Conservation (phyloP, 2,329 filamentous ascomycete genomes). For the Claviceps arundinis region DNA sequence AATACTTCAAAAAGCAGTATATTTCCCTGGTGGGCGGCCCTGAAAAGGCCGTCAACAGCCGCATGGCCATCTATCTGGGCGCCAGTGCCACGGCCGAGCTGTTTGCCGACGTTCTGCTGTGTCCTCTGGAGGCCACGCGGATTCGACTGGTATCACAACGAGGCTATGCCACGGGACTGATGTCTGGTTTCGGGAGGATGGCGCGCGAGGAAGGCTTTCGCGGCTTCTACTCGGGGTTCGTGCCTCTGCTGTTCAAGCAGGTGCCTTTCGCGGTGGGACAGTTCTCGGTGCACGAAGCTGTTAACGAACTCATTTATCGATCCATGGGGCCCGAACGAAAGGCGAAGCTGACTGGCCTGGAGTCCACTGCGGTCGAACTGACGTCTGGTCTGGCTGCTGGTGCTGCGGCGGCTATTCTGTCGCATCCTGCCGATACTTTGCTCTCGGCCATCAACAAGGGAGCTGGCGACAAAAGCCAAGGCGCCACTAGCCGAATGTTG, state of each 20-base stretch:
- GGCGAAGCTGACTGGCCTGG: conserved; percentile 51
- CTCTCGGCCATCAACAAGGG: conserved; percentile 44
- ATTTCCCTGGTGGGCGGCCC: conserved; percentile 53
- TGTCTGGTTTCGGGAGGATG: conserved; percentile 63
- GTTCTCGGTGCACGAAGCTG: conserved; percentile 88
- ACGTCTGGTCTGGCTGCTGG: conserved; percentile 76
- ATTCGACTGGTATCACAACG: conserved; percentile 71
- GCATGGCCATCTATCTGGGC: conserved; percentile 55
- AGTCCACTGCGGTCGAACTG: conserved; percentile 73
- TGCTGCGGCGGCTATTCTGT: conserved; percentile 78
- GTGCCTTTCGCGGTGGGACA: conserved; percentile 90
- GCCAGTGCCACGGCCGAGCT: conserved; percentile 57
- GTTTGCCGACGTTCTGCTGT: conserved; percentile 69
- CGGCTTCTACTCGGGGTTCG: conserved; percentile 86
- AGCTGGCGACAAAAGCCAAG: conserved; percentile 33
- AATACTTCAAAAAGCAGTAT: conserved; percentile 85
- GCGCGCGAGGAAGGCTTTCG: conserved; percentile 60
- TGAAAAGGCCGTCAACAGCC: conserved; percentile 28
- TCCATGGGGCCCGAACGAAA: conserved; percentile 53
- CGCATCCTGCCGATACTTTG: conserved; percentile 68
- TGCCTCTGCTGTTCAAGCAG: conserved; percentile 76
- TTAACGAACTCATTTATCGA: conserved; percentile 62
- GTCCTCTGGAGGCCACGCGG: conserved; percentile 75
- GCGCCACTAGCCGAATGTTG: conserved; percentile 37
- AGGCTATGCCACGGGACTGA: conserved; percentile 59